Evolutionary conservation across 805 yeast species (phyloP).

Genomic region (Pichia deserticola): DNA sequence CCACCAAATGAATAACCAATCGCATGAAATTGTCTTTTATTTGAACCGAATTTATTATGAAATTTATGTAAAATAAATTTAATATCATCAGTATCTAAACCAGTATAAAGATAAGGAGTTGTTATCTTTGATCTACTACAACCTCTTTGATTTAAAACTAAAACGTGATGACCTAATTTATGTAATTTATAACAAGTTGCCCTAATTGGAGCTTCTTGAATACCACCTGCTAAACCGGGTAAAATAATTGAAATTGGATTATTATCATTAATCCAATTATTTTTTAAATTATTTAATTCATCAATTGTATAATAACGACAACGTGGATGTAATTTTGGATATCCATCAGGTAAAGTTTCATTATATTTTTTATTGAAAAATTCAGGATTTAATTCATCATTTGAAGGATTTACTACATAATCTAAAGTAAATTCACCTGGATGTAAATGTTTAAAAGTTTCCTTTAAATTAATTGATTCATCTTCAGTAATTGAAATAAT

Average conservation of each 20-base stretch:
- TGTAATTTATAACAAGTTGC: slow-evolving; percentile 42
- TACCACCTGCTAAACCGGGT: slow-evolving; percentile 78
- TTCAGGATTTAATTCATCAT: slow-evolving; percentile 13
- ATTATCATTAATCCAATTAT: slow-evolving; percentile 28
- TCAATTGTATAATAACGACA: slow-evolving; percentile 50
- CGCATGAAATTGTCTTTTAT: slow-evolving; percentile 47
- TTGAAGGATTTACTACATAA: slow-evolving; percentile 33
- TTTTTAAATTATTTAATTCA: slow-evolving; percentile 32
- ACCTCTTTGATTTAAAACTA: slow-evolving; percentile 63
- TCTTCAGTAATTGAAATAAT: slow-evolving; percentile 30
- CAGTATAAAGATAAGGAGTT: slow-evolving; percentile 60
- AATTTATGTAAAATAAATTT: slow-evolving; percentile 49
- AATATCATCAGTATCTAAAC: slow-evolving; percentile 62
- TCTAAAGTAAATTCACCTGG: slow-evolving; percentile 42
- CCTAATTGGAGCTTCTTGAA: slow-evolving; percentile 66
- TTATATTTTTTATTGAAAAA: slow-evolving; percentile 25
- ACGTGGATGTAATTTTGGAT: slow-evolving; percentile 61
- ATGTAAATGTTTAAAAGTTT: slow-evolving; percentile 14
- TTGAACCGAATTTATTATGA: slow-evolving; percentile 41
- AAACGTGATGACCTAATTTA: slow-evolving; percentile 41
- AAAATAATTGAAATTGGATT: slow-evolving; percentile 54
- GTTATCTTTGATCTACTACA: slow-evolving; percentile 70
- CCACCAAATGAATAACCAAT: slow-evolving; percentile 74
- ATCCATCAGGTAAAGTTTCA: slow-evolving; percentile 42
- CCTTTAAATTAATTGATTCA: not conserved